phyloP scores from a whole-genome alignment of 2,329 filamentous ascomycete genomes.

The Xylariaceae sp. region DNA sequence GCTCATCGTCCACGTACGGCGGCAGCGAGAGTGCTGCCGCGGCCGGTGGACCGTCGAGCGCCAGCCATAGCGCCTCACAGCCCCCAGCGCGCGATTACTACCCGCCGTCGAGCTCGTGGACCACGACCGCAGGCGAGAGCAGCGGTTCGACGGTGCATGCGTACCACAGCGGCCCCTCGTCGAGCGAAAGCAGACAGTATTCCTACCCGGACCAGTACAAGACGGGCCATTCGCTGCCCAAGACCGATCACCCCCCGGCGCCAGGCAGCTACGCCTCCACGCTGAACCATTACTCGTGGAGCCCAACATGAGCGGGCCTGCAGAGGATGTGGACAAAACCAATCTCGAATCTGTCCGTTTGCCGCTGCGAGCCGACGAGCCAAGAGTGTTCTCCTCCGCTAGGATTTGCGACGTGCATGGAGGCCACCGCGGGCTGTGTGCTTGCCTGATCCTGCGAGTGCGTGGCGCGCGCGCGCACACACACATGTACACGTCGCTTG shows the following conservation, averaged over 20 bases:
- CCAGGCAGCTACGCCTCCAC: constrained; percentile 39
- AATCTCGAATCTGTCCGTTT: too few relatives aligned
- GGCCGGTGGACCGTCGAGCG: constrained; percentile 1
- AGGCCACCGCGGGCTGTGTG: too few relatives aligned
- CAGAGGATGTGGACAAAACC: too few relatives aligned
- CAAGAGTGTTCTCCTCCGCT: too few relatives aligned
- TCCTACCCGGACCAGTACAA: constrained; percentile 44
- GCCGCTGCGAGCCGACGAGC: too few relatives aligned
- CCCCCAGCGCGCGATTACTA: constrained; percentile 45
- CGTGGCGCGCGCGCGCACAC: too few relatives aligned
- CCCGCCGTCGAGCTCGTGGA: constrained; percentile 43
- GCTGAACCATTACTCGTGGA: constrained; percentile 53
- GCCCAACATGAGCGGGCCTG: constrained; percentile 34
- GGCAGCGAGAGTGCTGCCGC: constrained; percentile 11
- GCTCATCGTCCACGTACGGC: constrained; percentile 25
- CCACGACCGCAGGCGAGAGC: constrained; percentile 40
- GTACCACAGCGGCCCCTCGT: constrained; percentile 30
- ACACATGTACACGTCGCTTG: constrained; percentile 2
- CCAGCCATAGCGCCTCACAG: constrained; percentile 8
- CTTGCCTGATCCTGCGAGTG: too few relatives aligned
- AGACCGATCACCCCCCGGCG: constrained; percentile 28
- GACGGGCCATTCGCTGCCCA: constrained; percentile 26
- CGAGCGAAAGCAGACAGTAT: constrained; percentile 40
- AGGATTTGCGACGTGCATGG: too few relatives aligned
- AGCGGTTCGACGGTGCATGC: constrained; percentile 34